phyloP scores from a whole-genome alignment of 2,329 filamentous ascomycete genomes.

The Talaromyces sp. region DNA sequence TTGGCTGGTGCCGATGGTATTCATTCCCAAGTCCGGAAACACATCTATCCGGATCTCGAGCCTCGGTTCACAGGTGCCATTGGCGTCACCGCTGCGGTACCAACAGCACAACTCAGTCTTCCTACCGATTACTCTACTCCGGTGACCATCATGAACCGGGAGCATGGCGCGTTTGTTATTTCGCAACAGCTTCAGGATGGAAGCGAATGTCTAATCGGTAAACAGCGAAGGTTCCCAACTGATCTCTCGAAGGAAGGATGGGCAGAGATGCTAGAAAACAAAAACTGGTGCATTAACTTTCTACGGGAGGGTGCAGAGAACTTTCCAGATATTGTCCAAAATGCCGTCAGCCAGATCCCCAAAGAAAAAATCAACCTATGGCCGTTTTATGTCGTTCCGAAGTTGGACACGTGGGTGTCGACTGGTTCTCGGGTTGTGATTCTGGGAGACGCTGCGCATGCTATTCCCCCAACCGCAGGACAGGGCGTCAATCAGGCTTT shows the following conservation, averaged over 20 bases:
- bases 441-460: conserved; percentile 58
- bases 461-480: conserved; percentile 56
- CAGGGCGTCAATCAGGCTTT: conserved; percentile 56
- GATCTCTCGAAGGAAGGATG: conserved; percentile 21
- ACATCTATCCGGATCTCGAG: conserved; percentile 46
- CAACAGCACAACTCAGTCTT: conserved; percentile 9
- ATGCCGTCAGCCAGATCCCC: conserved; percentile 7
- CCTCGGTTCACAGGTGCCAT: conserved; percentile 47
- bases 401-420: conserved; percentile 8
- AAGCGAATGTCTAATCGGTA: conserved; percentile 30
- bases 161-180: conserved; percentile 33
- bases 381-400: conserved; percentile 11
- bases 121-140: conserved; percentile 19
- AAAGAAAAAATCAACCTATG: conserved; percentile 7
- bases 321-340: conserved; percentile 12
- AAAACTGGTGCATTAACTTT: conserved; percentile 7
- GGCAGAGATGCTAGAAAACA: conserved; percentile 14
- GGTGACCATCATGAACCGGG: conserved; percentile 27
- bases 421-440: conserved; percentile 1
- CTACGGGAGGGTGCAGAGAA: conserved; percentile 26
- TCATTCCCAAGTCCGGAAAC: conserved; percentile 50
- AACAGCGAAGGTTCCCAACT: conserved; percentile 19
- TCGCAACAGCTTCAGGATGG: conserved; percentile 31
- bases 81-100: conserved; percentile 19
- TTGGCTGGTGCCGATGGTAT: conserved; percentile 58